These are phyloP conservation scores for Trypanosoma scelopori DNA, from an alignment of 208 protist genomes.

Conservation along the genomic window DNA sequence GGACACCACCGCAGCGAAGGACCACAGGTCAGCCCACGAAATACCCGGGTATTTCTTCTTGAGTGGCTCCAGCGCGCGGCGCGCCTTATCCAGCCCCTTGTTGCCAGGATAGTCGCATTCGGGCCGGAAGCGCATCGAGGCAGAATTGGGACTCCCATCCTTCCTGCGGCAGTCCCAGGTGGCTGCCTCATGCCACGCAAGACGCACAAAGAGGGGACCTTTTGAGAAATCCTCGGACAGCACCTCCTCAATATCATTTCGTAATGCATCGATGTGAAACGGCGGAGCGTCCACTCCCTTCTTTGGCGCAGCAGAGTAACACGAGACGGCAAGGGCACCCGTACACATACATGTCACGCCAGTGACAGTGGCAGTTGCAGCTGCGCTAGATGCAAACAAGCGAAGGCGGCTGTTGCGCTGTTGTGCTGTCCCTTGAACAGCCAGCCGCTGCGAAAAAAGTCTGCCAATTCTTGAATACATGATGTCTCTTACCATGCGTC, in stretches of 20 bases:
- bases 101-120: conserved; percentile 85
- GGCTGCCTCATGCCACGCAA: conserved; percentile 80
- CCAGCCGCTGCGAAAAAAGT: conserved; percentile 38
- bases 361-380: conserved; percentile 31
- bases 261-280: conserved; percentile 50
- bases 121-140: conserved; percentile 80
- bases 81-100: conserved; percentile 78
- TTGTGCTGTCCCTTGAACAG: neutral
- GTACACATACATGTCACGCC: conserved; percentile 3
- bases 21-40: conserved; percentile 93
- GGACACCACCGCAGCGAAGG: conserved; percentile 86
- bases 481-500: neutral
- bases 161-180: conserved; percentile 64
- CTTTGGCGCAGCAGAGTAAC: conserved; percentile 8
- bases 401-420: neutral
- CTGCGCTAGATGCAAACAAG: conserved; percentile 10
- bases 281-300: conserved; percentile 35
- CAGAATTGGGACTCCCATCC: conserved; percentile 65
- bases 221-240: conserved; percentile 46
- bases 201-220: conserved; percentile 65
- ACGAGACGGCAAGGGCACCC: conserved; percentile 44
- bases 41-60: conserved; percentile 88
- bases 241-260: conserved; percentile 57
- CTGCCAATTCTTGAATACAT: conserved; percentile 42
- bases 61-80: conserved; percentile 83